These are phyloP conservation scores for Coix lacrymajobi DNA, from an alignment of 176 grass and related monocot genomes.

Conservation along the genomic window DNA sequence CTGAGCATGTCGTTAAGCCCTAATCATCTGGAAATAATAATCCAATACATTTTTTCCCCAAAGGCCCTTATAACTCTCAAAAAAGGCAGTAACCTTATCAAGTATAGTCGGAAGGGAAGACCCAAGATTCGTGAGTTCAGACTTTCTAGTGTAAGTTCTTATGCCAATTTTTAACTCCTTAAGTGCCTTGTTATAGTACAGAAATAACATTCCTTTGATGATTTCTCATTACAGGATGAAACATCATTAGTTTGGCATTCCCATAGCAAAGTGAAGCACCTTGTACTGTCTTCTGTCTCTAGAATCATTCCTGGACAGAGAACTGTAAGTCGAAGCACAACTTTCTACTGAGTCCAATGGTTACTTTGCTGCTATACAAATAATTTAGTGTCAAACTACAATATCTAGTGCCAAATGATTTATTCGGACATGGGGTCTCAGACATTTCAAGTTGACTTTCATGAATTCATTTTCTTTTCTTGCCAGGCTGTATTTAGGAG, in stretches of 20 bases:
- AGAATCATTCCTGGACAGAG: conserved; percentile 86
- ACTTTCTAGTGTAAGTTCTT: conserved; percentile 66
- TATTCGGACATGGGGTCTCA: background rate
- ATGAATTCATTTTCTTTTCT: conserved; percentile 8
- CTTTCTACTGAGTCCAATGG: background rate
- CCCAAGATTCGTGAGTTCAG: conserved; percentile 63
- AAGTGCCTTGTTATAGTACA: background rate
- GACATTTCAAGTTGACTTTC: conserved; percentile 10
- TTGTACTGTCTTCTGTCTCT: conserved; percentile 55
- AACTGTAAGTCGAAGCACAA: conserved; percentile 63
- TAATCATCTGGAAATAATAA: background rate
- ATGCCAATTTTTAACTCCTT: background rate
- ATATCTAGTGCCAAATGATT: background rate
- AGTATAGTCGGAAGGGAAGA: conserved; percentile 67
- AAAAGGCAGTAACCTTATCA: conserved; percentile 55
- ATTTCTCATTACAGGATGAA: conserved; percentile 55
- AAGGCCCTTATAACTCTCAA: conserved; percentile 57
- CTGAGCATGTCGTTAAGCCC: background rate
- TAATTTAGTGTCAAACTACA: background rate
- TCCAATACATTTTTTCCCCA: background rate
- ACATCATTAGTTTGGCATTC: conserved; percentile 72
- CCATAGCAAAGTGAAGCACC: conserved; percentile 66
- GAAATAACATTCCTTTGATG: background rate
- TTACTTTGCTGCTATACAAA: conserved; percentile 16
- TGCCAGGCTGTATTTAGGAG: conserved; percentile 78